These are phyloP conservation scores for Thymus quinquecostatus DNA, from an alignment of 257 asterid genomes.

Conservation along the genomic window DNA sequence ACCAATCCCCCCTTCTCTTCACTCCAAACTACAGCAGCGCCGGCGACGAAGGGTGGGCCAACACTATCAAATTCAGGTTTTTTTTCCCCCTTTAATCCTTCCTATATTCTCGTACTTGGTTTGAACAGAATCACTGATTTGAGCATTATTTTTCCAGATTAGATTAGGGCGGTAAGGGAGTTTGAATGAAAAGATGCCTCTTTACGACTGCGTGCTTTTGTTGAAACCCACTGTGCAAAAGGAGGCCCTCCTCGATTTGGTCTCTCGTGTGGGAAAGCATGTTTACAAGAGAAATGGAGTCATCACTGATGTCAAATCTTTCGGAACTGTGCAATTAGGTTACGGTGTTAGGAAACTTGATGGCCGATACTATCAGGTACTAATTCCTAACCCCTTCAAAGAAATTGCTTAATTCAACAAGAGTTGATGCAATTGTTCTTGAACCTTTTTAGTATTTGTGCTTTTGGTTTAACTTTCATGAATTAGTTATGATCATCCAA, in stretches of 20 bases:
- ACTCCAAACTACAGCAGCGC: no score
- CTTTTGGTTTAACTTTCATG: not conserved
- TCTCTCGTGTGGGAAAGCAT: conserved; percentile 66
- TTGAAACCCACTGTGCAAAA: conserved; percentile 59
- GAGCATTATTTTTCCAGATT: conserved; percentile 14
- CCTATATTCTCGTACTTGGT: no score
- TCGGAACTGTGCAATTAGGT: conserved; percentile 72
- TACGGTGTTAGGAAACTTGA: conserved; percentile 88
- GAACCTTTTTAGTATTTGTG: not conserved
- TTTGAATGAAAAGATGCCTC: conserved; percentile 65
- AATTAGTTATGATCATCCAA: not conserved
- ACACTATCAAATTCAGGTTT: no score
- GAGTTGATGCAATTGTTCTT: not conserved
- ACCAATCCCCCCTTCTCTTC: no score
- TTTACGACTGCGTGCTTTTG: conserved; percentile 89
- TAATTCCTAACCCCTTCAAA: no score
- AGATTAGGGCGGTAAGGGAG: conserved; percentile 13
- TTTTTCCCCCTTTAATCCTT: no score
- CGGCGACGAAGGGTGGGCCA: no score
- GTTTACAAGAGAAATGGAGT: conserved; percentile 77
- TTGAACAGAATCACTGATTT: conserved; percentile 20
- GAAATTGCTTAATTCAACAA: no score
- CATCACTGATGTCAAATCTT: conserved; percentile 56
- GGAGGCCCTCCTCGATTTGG: conserved; percentile 54
- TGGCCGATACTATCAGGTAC: conserved; percentile 81